phyloP scores from a whole-genome alignment of 768 basidiomycete species.

The Trametes maxima region DNA sequence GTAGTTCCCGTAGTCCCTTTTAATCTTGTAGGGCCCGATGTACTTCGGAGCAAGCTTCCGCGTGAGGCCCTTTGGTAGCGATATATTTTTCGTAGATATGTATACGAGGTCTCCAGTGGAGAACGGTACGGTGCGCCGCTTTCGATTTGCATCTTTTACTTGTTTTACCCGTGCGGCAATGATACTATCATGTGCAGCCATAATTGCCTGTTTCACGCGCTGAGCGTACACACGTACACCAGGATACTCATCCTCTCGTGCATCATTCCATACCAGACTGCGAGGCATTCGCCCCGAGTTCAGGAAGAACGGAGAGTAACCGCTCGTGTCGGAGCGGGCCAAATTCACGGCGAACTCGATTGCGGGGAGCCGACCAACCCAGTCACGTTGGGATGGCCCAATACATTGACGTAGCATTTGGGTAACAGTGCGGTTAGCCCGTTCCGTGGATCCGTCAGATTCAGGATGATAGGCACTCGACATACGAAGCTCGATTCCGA shows the following conservation, averaged over 20 bases:
- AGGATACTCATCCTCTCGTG: slow-evolving; percentile 13
- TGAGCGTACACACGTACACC: slow-evolving; percentile 34
- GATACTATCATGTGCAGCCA: slow-evolving; percentile 30
- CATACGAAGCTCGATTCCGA: slow-evolving; percentile 37
- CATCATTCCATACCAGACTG: slow-evolving; percentile 31
- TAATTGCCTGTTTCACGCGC: slow-evolving; percentile 28
- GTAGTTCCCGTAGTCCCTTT: slow-evolving; percentile 11
- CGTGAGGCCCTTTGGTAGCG: slow-evolving; percentile 20
- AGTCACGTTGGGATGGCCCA: slow-evolving; percentile 27
- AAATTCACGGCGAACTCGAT: slow-evolving; percentile 44
- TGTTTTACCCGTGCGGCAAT: slow-evolving; percentile 34
- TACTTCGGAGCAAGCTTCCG: slow-evolving; percentile 32
- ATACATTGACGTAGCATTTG: slow-evolving; percentile 21
- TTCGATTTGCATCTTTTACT: slow-evolving; percentile 31
- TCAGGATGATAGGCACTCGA: slow-evolving; percentile 42
- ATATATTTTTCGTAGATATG: slow-evolving; percentile 21
- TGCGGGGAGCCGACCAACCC: slow-evolving; percentile 34
- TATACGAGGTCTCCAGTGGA: slow-evolving; percentile 33
- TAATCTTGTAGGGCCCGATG: slow-evolving; percentile 31
- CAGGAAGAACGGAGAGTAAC: slow-evolving; percentile 37
- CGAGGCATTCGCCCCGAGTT: slow-evolving; percentile 26
- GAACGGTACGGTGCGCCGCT: slow-evolving; percentile 7
- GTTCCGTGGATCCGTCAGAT: too few relatives aligned
- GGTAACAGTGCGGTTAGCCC: slow-evolving; percentile 20
- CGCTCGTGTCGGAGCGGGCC: slow-evolving; percentile 33